These are phyloP conservation scores for Podochytrium sp. DNA, from an alignment of 192 early-diverging fungal genomes.

Conservation along the genomic window DNA sequence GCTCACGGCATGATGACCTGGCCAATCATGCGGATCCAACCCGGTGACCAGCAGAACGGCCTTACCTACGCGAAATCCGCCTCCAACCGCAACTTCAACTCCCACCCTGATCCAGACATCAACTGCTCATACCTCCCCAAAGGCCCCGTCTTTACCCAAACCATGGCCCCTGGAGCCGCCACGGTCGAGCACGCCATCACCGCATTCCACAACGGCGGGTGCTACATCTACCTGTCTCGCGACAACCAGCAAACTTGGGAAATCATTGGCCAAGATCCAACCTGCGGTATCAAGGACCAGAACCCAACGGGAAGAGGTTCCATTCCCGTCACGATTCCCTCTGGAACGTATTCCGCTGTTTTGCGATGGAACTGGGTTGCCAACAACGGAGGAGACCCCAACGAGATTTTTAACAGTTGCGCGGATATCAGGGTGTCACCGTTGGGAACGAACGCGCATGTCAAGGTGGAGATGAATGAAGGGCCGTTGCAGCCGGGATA, in stretches of 20 bases:
- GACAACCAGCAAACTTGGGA: slow-evolving; percentile 15
- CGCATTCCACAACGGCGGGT: slow-evolving; percentile 23
- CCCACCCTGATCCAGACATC: slow-evolving; percentile 19
- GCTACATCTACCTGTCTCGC: slow-evolving; percentile 14
- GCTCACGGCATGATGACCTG: slow-evolving; percentile 21
- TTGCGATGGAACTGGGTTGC: slow-evolving; percentile 23
- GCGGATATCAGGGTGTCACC: neutral
- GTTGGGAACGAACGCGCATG: neutral
- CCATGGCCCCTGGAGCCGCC: neutral
- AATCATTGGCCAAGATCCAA: slow-evolving; percentile 3
- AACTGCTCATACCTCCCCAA: slow-evolving; percentile 14
- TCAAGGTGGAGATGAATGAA: neutral
- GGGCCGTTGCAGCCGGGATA: neutral
- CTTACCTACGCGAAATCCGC: slow-evolving; percentile 20
- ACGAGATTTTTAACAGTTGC: slow-evolving; percentile 29
- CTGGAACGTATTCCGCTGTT: slow-evolving; percentile 9
- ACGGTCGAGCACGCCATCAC: slow-evolving; percentile 26
- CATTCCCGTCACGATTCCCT: slow-evolving; percentile 8
- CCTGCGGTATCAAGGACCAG: neutral
- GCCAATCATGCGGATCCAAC: slow-evolving; percentile 2
- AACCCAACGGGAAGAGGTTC: slow-evolving; percentile 5
- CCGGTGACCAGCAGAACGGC: slow-evolving; percentile 24
- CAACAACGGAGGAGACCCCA: slow-evolving; percentile 13
- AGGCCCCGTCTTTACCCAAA: neutral
- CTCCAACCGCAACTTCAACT: neutral